Evolutionary conservation across 305 asterid genomes (phyloP), one percentile per base, ranked within the genome.

Genomic region (Solanum aculeatissimum): DNA sequence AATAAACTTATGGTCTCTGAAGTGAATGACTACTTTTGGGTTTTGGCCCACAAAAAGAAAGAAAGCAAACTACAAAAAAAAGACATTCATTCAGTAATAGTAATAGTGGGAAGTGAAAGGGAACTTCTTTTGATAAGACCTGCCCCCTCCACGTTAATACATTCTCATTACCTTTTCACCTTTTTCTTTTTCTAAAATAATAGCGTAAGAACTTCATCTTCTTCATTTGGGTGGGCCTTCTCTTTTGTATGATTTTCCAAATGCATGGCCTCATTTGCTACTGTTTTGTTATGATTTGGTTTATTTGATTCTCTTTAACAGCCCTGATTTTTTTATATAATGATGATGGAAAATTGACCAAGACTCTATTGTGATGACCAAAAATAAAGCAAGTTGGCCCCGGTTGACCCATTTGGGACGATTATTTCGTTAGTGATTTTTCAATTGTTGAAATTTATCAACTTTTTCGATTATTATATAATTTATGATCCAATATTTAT

Each of bases 61-160:
- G 86, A 66, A 86, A 83, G 57, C 72, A 83, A 66, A 80, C 63
- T 49, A 42, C 54, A n/a, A 55, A 51, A 35, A n/a, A 63, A 4
- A 3, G 40, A 62, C 47, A 62, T 66, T 77, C 35, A 62, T 66
- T 62, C 72, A 45, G 83, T 66, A 68, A 19, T 77, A 57, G 63
- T 62, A 25, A 16, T 79, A 43, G 42, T 79, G 80, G 70, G 54
- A 88, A 93, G 93, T 92, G 95, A 54, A 5, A 32, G 54, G 97
- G 97, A 92, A 86, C 97, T 91, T 27, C 98, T 95, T 90, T 91
- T 93, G 92, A 91, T 62, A 89, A 89, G 92, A 88, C 92, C 87
- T 88, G 88, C 49, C 49, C 81, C 86, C 89, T 84, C 87, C 90
- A 81, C 90, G 84, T 85, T 88, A 87, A 83, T 87, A 86, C 47